Base-by-base conservation (phyloP, 2,329 filamentous ascomycete species). In the Myrmaecium sp. region DNA sequence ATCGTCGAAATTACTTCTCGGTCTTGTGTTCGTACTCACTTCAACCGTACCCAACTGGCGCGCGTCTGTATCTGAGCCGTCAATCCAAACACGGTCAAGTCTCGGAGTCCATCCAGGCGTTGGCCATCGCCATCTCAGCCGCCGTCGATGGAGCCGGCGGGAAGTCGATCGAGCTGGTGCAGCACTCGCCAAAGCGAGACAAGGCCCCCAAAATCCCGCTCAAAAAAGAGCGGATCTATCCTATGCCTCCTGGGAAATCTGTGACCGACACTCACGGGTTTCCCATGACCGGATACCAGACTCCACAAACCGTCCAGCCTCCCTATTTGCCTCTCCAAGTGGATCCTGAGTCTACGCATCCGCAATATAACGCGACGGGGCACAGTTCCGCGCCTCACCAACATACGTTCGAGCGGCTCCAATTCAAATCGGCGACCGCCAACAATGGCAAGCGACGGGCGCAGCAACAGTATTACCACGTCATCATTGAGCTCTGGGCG, bases 371-470 rank as follows among this genome's bases (percentile, higher is more conserved):
- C 8, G 41, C 51, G 4, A 36, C 49, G 3, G 44, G 39, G 25
- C 49, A 52, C 24, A 36, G 41, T 1, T 44, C 35, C 15, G 49
- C 40, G 28, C 47, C 40, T 8, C 54, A 50, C 5, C 58, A 60
- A n/a, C 66, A 74, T 30, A 66, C 62, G 0, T 94, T 91, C 45
- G 83, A 93, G 46, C 73, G 84, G 7, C 89, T 93, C 27, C 83
- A 93, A 41, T 94, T 93, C 64, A 91, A 92, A 49, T 80, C 81
- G 36, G 83, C 84, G 1, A 93, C 83, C 0, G 81, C 82, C 14
- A 94, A 93, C 55, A 94, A 94, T 38, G 83, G 83, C 24, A 92
- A 92, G 50, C 66, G 84, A 38, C 65, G 84, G 30, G 83, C 83
- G 1, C 81, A 83, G 11, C 83, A 94, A 45, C 84, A 93, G 41